Conservation (phyloP, 352 stramenopile genomes). For the Globisporangium uncinulatum region DNA sequence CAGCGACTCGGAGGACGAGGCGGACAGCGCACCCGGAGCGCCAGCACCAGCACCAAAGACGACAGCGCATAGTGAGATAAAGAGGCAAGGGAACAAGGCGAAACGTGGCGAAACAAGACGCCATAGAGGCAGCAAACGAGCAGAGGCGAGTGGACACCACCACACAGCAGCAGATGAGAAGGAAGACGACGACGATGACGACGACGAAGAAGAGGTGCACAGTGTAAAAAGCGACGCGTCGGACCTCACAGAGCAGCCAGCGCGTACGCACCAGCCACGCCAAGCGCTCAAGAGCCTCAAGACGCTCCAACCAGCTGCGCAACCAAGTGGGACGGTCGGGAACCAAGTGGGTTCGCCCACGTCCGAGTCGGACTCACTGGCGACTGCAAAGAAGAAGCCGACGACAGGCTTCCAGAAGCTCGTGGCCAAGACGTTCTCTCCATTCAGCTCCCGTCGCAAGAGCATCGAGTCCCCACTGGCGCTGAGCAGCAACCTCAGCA, state of each 20-base stretch:
- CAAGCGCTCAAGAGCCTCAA: constrained; percentile 12
- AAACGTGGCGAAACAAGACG: constrained; percentile 5
- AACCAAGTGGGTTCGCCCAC: constrained; percentile 5
- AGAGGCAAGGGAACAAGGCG: background rate
- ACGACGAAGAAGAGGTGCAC: constrained; percentile 5
- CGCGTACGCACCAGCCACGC: constrained; percentile 14
- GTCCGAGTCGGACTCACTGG: constrained; percentile 14
- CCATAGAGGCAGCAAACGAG: background rate
- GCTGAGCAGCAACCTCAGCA: background rate
- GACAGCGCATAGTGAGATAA: too few relatives aligned
- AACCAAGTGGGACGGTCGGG: background rate
- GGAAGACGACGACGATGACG: constrained; percentile 7
- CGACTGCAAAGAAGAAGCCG: constrained; percentile 25
- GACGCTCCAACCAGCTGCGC: constrained; percentile 1
- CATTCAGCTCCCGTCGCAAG: constrained; percentile 41
- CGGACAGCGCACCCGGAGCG: constrained; percentile 11
- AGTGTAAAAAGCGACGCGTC: constrained; percentile 16
- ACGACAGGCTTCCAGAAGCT: constrained; percentile 55
- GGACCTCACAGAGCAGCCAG: constrained; percentile 10
- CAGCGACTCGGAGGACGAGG: constrained; percentile 42
- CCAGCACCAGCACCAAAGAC: background rate
- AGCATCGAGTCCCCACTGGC: constrained; percentile 6
- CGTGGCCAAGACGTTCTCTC: constrained; percentile 54
- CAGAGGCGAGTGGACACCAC: too few relatives aligned
- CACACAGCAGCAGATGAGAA: constrained; percentile 6